Base-by-base conservation (phyloP, 2,329 filamentous ascomycete species). In the Berkeleyomyces rouxiae region DNA sequence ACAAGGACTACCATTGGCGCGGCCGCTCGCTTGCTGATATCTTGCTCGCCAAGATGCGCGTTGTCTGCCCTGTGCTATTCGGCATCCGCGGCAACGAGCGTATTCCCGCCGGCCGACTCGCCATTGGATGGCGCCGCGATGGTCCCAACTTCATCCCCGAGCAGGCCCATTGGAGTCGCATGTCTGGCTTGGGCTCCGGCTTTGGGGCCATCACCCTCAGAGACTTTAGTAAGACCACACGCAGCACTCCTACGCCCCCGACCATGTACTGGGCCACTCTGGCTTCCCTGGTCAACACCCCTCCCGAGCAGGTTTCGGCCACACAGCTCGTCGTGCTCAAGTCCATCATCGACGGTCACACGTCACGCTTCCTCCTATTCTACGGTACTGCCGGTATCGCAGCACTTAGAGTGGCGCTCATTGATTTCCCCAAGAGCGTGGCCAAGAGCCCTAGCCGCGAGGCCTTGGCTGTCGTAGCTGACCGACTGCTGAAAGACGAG, bases 191-290 rank as follows among this genome's bases (percentile, higher is more conserved):
- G 0, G 90, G 84, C 1, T 86, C 87, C 2, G 92, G 92, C 0
- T 99, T 87, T 70, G 88, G 90, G 0, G 83, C 91, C 1, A 78
- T 97, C 44, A 83, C 89, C 1, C 77, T 96, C 7, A 84, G 92
- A 58, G 89, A 95, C 71, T 96, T 95, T 70, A 82, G 82, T 66
- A 85, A 82, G 66, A 82, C 84, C 1, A 76, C 78, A 46, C 84
- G 84, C 66, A 77, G 76, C 55, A 91, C 91, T 67, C 90, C 86
- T 0, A 93, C 82, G 73, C 90, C 86, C 3, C 88, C 87, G 58
- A 79, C 78, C 0, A 79, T 91, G 63, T 97, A 93, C 76, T 99
- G 93, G 93, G 79, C 78, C 44, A 80, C 86, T 0, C 76, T 97
- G 63, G 83, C 89, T 0, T 79, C 79, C 51, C 88, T 97, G 44